Conservation (phyloP, 2,329 filamentous ascomycete genomes). For the Biscogniauxia sp. region DNA sequence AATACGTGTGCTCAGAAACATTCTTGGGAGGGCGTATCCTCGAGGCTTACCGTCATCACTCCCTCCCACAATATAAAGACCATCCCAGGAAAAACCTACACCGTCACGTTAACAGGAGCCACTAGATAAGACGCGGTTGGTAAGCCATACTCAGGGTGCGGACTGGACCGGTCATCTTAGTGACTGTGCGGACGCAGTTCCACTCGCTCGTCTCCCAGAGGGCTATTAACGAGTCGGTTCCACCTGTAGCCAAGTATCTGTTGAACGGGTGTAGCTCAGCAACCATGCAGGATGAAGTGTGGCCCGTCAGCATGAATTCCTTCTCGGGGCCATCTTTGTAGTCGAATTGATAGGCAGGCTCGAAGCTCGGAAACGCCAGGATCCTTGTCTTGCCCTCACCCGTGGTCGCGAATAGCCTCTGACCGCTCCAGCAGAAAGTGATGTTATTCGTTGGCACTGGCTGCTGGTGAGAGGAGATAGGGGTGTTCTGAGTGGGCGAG, state of each 20-base stretch:
- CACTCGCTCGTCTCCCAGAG: slow-evolving; percentile 78
- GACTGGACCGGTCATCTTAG: slow-evolving; percentile 67
- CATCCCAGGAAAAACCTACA: slow-evolving; percentile 73
- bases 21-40: not conserved
- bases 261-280: slow-evolving; percentile 69
- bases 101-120: slow-evolving; percentile 21
- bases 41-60: slow-evolving; percentile 62
- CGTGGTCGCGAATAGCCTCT: slow-evolving; percentile 68
- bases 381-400: slow-evolving; percentile 70
- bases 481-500: slow-evolving; percentile 55
- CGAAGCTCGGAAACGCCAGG: slow-evolving; percentile 63
- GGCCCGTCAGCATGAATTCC: slow-evolving; percentile 65
- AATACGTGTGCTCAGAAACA: slow-evolving; percentile 10
- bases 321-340: slow-evolving; percentile 41
- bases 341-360: slow-evolving; percentile 51
- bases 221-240: slow-evolving; percentile 71
- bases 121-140: not conserved
- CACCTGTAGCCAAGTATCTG: slow-evolving; percentile 70
- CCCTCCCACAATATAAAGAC: slow-evolving; percentile 70
- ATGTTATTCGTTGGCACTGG: slow-evolving; percentile 68
- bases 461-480: slow-evolving; percentile 60
- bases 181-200: slow-evolving; percentile 71
- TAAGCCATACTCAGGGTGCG: slow-evolving; percentile 57
- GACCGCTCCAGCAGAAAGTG: slow-evolving; percentile 70
- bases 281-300: slow-evolving; percentile 70